Percentiles rank a stretch among this genome's conserved stretches.
Conservation (phyloP, 2,329 filamentous ascomycete species). For the Botrytis medusae region DNA sequence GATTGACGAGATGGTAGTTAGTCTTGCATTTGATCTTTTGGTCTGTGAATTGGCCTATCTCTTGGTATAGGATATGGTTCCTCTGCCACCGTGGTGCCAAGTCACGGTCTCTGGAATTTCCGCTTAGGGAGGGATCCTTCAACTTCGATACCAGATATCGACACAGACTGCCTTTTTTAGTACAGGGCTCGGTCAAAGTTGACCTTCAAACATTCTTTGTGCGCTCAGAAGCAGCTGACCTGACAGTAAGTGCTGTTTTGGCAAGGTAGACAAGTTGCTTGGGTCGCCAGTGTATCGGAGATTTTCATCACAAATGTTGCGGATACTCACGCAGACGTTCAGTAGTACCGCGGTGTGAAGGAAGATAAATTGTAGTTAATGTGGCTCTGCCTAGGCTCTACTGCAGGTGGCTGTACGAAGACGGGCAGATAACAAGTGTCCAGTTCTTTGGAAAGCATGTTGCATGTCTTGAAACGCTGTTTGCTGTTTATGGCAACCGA, state of each 20-base stretch:
- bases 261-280: neutral
- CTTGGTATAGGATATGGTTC: neutral
- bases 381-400: neutral
- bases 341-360: neutral
- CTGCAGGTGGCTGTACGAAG: neutral
- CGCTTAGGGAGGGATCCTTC: neutral
- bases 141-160: neutral
- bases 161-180: neutral
- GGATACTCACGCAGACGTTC: neutral
- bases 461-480: neutral
- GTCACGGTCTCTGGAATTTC: neutral
- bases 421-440: neutral
- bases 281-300: neutral
- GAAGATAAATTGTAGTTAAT: neutral
- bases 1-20: too few species aligned
- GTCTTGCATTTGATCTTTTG: too few species aligned
- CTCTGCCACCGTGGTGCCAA: neutral
- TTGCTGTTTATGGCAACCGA: neutral
- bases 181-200: constrained; percentile 75
- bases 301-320: neutral
- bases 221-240: constrained; percentile 68
- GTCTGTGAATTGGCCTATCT: too few species aligned
- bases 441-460: neutral
- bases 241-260: constrained; percentile 82
- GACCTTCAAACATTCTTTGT: constrained; percentile 97